These are phyloP conservation scores for barrel medic (Medicago truncatula) DNA, from an alignment of 306 rosid species.

Conservation along the genomic window DNA sequence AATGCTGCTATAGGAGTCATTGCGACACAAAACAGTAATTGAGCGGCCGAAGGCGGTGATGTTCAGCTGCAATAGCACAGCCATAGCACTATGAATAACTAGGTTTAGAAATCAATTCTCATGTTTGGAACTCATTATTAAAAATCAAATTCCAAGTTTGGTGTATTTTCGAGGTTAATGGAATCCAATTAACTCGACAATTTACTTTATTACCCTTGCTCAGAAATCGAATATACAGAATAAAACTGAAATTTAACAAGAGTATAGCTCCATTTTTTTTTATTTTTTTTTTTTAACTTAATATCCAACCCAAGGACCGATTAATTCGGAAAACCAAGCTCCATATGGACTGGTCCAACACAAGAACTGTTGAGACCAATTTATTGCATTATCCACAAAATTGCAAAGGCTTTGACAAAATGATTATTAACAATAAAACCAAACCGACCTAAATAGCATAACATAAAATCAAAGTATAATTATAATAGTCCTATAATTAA, in stretches of 20 bases:
- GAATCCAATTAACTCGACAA: not conserved
- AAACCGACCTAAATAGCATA: not conserved
- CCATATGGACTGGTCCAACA: too few relatives aligned
- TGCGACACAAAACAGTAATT: not conserved
- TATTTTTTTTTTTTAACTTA: not conserved
- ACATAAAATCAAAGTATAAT: not conserved
- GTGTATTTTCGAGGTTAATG: slow-evolving; percentile 3
- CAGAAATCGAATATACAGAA: too few relatives aligned
- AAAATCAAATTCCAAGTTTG: slow-evolving; percentile 5
- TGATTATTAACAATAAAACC: not conserved
- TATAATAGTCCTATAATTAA: not conserved
- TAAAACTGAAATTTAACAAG: not conserved
- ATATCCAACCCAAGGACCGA: too few relatives aligned
- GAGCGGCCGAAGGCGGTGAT: not conserved
- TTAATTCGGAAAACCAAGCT: too few relatives aligned
- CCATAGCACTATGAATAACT: not conserved
- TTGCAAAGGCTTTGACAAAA: too few relatives aligned
- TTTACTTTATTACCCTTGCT: not conserved
- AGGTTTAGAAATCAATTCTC: slow-evolving; percentile 6
- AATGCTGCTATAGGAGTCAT: not conserved
- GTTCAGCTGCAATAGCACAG: not conserved
- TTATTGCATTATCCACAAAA: not conserved
- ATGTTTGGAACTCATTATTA: not conserved
- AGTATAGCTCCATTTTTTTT: not conserved
- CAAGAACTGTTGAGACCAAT: too few relatives aligned